Conservation (phyloP, 2,329 filamentous ascomycete genomes). For the Aureobasidium sp. region DNA sequence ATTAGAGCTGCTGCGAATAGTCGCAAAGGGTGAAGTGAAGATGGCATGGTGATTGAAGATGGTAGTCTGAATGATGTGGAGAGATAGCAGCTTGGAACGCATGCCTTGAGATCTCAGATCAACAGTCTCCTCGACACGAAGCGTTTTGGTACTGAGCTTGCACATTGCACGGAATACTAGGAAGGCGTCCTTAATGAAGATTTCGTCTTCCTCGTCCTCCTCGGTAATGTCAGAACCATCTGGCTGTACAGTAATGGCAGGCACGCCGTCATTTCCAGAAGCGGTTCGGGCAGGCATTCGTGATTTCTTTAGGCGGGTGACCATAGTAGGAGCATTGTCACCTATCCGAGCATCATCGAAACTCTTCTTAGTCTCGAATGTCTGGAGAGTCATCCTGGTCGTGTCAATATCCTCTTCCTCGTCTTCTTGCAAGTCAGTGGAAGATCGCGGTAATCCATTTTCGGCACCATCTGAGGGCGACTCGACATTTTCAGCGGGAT, state of each 20-base stretch:
- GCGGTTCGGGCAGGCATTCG: conserved; percentile 38
- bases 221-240: conserved; percentile 48
- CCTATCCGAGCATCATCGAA: conserved; percentile 60
- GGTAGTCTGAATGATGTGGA: conserved; percentile 91
- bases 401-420: conserved; percentile 41
- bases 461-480: conserved; percentile 22
- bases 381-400: conserved; percentile 59
- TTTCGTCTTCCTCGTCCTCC: conserved; percentile 76
- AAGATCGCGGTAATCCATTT: conserved; percentile 30
- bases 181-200: conserved; percentile 95
- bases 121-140: conserved; percentile 84
- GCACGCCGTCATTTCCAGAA: conserved; percentile 32
- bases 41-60: conserved; percentile 89
- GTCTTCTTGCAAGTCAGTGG: conserved; percentile 23
- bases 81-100: conserved; percentile 90
- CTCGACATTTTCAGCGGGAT: conserved; percentile 21
- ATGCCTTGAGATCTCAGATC: conserved; percentile 92
- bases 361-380: conserved; percentile 60
- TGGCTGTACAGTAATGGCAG: conserved; percentile 29
- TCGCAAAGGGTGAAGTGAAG: conserved; percentile 86
- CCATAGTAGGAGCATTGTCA: conserved; percentile 61
- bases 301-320: conserved; percentile 50
- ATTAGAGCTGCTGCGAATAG: conserved; percentile 83
- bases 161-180: conserved; percentile 96
- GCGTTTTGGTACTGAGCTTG: conserved; percentile 87